Percentiles rank a stretch among this genome's conserved stretches.
phyloP scores from a whole-genome alignment of 805 yeast species.

The Saccharomycopsis amapae region DNA sequence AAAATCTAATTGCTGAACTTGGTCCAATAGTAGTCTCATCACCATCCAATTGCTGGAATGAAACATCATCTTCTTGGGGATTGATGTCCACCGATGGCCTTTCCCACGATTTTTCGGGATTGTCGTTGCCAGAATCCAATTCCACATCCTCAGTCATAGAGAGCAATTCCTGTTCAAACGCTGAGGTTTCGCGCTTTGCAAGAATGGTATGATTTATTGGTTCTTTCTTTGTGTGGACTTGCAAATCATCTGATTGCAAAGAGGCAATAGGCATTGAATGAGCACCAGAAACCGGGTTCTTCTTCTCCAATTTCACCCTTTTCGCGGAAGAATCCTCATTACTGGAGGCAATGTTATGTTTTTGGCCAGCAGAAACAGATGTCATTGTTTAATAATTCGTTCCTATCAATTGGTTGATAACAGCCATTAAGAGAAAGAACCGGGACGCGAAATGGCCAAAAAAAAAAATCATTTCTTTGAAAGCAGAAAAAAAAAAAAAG shows the following conservation, averaged over 20 bases:
- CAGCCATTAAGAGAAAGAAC: no score
- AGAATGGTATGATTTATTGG: conserved; percentile 4
- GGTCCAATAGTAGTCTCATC: conserved; percentile 67
- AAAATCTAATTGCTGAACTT: conserved; percentile 66
- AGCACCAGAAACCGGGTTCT: conserved; percentile 15
- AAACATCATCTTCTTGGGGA: conserved; percentile 44
- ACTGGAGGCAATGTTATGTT: no score
- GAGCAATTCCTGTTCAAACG: conserved; percentile 46
- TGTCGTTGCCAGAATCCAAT: conserved; percentile 19
- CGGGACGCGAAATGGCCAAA: no score
- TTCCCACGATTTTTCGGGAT: conserved; percentile 37
- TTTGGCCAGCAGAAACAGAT: no score
- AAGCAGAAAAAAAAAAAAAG: no score
- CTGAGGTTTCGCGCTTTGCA: conserved; percentile 34
- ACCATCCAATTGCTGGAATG: conserved; percentile 90
- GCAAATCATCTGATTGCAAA: conserved; percentile 2
- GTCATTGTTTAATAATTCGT: no score
- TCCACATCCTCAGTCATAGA: conserved; percentile 36
- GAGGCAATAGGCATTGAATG: conserved; percentile 18
- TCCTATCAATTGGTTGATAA: no score
- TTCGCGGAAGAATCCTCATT: conserved; percentile 1
- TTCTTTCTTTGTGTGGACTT: conserved; percentile 9
- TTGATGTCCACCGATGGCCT: conserved; percentile 53
- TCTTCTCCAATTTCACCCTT: conserved; percentile 14
- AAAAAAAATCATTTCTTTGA: no score